Evolutionary conservation across 163 green algal genomes (phyloP).

Genomic region (Prototheca wickerhamii): DNA sequence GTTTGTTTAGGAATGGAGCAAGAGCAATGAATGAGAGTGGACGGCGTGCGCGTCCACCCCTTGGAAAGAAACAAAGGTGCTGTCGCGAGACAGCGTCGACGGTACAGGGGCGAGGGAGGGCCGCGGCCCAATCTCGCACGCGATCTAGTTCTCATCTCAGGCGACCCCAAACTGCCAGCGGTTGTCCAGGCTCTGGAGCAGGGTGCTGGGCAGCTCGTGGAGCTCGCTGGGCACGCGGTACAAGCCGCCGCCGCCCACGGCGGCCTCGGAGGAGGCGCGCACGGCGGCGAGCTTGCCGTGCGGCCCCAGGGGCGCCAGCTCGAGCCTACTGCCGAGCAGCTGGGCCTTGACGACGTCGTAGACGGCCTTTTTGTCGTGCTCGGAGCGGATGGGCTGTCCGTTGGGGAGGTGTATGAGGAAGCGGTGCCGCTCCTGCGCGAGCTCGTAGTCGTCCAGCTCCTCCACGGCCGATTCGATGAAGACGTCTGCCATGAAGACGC

Average conservation of each 20-base stretch:
- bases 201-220: not conserved
- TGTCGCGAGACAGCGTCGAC: too few species aligned
- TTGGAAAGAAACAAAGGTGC: too few species aligned
- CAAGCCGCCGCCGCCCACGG: not conserved
- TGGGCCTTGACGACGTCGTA: constrained; percentile 36
- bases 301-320: not conserved
- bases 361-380: constrained; percentile 25
- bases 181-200: not conserved
- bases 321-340: constrained; percentile 27
- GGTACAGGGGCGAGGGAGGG: too few species aligned
- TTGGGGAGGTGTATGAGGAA: constrained; percentile 43
- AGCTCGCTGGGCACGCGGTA: not conserved
- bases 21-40: too few species aligned
- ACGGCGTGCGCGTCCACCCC: too few species aligned
- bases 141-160: too few species aligned
- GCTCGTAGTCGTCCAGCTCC: not conserved
- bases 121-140: not conserved
- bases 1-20: too few species aligned
- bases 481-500: constrained; percentile 48
- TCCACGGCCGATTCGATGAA: constrained; percentile 3
- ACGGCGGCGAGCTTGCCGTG: too few species aligned
- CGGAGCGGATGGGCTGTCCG: constrained; percentile 5
- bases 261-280: not conserved
- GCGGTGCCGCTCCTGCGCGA: constrained; percentile 40
- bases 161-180: not conserved